Evolutionary conservation across 1,284 basidiomycete genomes (phyloP), one percentile per base, ranked within the genome.

Genomic region (Boletus smithii): DNA sequence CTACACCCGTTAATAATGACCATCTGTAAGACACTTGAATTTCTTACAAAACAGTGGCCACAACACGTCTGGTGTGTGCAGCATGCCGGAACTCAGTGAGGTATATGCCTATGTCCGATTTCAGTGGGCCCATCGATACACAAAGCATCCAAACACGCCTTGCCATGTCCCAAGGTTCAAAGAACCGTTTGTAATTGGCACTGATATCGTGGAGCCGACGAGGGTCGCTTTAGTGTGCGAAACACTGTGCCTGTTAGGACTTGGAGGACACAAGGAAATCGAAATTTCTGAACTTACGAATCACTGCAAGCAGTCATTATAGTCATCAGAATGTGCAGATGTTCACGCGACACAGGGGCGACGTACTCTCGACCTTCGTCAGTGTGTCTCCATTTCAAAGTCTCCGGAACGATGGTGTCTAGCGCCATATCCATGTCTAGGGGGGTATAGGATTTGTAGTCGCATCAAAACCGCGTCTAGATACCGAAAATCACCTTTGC

Each of bases 81-180:
- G 71, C 57, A 53, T 83, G 76, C 51, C 90, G 75, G 65, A 92
- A 92, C 64, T 93, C 91, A 5, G 85, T 83, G 38, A 93, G 74
- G 61, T 91, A 91, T 42, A 91, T 88, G 1, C 88, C 87, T 88
- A 48, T 20, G 45, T 48, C 23, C 32, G 8, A 31, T 29, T 33
- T 55, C 34, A 54, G 37, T 23, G 27, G 26, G 24, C 20, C 18
- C 30, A 22, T 32, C 18, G 22, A 45, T 22, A 42, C 16, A 31
- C 5, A 14, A 31, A 49, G 13, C 13, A 38, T 39, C 20, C 20
- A 39, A 22, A 46, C 67, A 54, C 36, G 76, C 86, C 91, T 76
- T 95, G 93, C 93, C 92, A 97, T 16, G 90, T 95, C 5, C 92
- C 94, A 32, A 95, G 72, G 56, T 88, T 91, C 53, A 95, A 71